Evolutionary conservation across 2,329 filamentous ascomycete genomes (phyloP).

Genomic region (Ophiocordyceps sinensis): DNA sequence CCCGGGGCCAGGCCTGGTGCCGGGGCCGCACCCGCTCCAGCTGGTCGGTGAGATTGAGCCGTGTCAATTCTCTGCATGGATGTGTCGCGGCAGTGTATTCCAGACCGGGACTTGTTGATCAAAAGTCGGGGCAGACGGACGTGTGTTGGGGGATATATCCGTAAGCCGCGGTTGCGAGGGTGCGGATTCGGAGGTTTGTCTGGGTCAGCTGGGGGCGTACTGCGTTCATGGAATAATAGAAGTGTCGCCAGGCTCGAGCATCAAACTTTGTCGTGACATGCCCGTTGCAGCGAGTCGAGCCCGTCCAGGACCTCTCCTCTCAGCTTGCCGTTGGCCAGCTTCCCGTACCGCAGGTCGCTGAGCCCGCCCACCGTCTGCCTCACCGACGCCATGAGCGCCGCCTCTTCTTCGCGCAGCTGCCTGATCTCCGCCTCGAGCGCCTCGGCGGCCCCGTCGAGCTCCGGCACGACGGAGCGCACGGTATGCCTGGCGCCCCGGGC

Average conservation of each 20-base stretch:
- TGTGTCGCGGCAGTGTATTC: background rate
- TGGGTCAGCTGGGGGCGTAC: background rate
- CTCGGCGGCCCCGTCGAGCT: constrained; percentile 51
- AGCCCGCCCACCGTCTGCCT: constrained; percentile 54
- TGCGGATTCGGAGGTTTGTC: background rate
- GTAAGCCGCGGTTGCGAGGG: background rate
- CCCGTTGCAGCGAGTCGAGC: constrained; percentile 38
- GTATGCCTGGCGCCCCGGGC: constrained; percentile 39
- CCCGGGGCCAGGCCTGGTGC: constrained; percentile 3
- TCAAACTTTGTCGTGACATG: constrained; percentile 36
- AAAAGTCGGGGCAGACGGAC: background rate
- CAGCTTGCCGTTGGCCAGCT: constrained; percentile 49
- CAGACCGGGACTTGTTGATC: too few species aligned
- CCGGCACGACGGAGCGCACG: constrained; percentile 48
- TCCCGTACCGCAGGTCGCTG: constrained; percentile 73
- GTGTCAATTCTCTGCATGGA: background rate
- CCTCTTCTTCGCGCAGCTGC: constrained; percentile 50
- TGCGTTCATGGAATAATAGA: background rate
- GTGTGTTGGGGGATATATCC: background rate
- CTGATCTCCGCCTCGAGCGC: constrained; percentile 56
- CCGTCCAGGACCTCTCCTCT: constrained; percentile 53
- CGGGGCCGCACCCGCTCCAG: background rate
- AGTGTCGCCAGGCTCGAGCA: background rate
- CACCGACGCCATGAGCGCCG: constrained; percentile 43
- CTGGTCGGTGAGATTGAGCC: background rate